Conservation (phyloP, 176 grass and related monocot genomes). For the Pharus latifolius region DNA sequence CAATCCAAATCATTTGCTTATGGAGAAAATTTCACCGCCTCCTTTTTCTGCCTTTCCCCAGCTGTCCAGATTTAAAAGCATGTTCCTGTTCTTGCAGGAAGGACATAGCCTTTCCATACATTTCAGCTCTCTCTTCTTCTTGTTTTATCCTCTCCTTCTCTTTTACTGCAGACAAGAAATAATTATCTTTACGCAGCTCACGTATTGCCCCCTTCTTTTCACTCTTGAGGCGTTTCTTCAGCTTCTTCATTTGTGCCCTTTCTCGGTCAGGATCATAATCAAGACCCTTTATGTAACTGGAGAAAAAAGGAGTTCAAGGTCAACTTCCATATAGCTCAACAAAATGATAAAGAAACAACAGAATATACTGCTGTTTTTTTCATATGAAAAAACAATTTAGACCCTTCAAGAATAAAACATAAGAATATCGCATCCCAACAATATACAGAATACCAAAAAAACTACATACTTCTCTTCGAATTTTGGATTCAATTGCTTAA, state of each 20-base stretch:
- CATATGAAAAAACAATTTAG: background rate
- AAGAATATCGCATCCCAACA: background rate
- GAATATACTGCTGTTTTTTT: background rate
- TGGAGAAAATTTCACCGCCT: conserved; percentile 29
- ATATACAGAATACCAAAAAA: conserved; percentile 16
- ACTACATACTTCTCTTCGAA: conserved; percentile 88
- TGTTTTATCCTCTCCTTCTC: conserved; percentile 46
- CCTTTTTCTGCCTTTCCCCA: conserved; percentile 85
- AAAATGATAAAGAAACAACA: background rate
- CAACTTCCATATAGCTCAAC: background rate
- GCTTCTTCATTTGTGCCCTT: conserved; percentile 73
- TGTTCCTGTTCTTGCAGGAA: conserved; percentile 91
- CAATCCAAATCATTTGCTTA: no score
- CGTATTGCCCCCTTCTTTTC: conserved; percentile 65
- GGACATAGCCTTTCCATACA: conserved; percentile 47
- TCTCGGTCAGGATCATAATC: conserved; percentile 97
- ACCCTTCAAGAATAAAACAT: background rate
- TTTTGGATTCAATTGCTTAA: conserved; percentile 84
- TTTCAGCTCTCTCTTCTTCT: conserved; percentile 72
- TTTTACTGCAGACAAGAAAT: conserved; percentile 60
- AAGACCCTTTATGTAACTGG: conserved; percentile 83
- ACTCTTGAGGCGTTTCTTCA: conserved; percentile 66
- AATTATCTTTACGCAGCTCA: conserved; percentile 78
- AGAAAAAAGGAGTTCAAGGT: conserved; percentile 1
- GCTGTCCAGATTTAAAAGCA: conserved; percentile 85